These are phyloP conservation scores for Prinsepia uniflora DNA, from an alignment of 306 rosid species.

Conservation along the genomic window DNA sequence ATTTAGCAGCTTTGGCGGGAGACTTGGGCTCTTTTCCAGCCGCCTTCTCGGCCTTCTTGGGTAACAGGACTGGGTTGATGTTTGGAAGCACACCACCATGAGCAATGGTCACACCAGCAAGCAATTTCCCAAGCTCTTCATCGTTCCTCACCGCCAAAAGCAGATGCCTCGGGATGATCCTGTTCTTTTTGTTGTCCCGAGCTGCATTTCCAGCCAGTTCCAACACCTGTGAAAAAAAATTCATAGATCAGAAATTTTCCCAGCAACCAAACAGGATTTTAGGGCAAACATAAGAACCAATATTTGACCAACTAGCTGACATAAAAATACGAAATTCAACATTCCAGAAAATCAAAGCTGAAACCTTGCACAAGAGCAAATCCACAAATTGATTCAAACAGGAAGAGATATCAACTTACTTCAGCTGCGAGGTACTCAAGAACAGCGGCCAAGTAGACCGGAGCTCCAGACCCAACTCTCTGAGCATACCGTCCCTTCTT, in stretches of 20 bases:
- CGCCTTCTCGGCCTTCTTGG: slow-evolving; percentile 53
- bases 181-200: slow-evolving; percentile 76
- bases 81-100: slow-evolving; percentile 86
- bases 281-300: not conserved
- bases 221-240: slow-evolving; percentile 44
- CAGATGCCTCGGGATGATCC: slow-evolving; percentile 72
- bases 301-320: not conserved
- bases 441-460: slow-evolving; percentile 74
- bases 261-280: slow-evolving; percentile 6
- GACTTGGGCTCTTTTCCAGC: slow-evolving; percentile 52
- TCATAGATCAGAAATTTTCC: not conserved
- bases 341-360: not conserved
- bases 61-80: slow-evolving; percentile 72
- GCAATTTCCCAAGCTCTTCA: slow-evolving; percentile 77
- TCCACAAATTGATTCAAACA: not conserved
- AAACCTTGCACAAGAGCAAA: not conserved
- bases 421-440: slow-evolving; percentile 75
- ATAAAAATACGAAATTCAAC: not conserved
- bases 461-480: slow-evolving; percentile 68
- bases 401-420: slow-evolving; percentile 18
- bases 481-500: slow-evolving; percentile 62
- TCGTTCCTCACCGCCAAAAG: slow-evolving; percentile 77
- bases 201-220: slow-evolving; percentile 96
- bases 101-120: slow-evolving; percentile 79
- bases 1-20: slow-evolving; percentile 60